Conservation (phyloP, 768 basidiomycete genomes). For the Hortiboletus campestris region DNA sequence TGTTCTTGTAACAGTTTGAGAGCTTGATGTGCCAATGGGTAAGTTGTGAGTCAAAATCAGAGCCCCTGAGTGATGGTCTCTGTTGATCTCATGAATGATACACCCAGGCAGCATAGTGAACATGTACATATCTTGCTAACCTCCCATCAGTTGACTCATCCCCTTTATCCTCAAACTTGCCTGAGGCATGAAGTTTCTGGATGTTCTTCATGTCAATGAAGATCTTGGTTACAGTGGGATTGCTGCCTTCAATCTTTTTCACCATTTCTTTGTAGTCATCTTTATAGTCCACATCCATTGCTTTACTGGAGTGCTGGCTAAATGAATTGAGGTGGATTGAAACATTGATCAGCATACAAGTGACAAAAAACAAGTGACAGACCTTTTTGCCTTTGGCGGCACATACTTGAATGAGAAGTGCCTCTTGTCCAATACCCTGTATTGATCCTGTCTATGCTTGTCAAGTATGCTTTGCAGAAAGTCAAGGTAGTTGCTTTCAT, state of each 20-base stretch:
- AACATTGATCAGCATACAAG: background rate
- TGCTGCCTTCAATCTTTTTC: slow-evolving; percentile 9
- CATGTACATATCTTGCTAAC: too few species aligned
- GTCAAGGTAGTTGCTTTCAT: background rate
- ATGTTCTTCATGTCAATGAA: slow-evolving; percentile 4
- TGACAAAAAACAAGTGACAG: background rate
- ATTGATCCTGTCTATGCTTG: slow-evolving; percentile 8
- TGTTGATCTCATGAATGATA: too few species aligned
- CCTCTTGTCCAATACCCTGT: slow-evolving; percentile 22
- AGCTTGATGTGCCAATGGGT: too few species aligned
- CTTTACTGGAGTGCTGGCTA: background rate
- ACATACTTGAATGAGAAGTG: slow-evolving; percentile 11
- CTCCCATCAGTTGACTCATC: too few species aligned
- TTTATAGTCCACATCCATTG: slow-evolving; percentile 8
- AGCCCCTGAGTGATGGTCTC: too few species aligned
- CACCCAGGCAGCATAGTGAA: too few species aligned
- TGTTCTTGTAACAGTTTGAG: too few species aligned
- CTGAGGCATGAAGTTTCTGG: too few species aligned
- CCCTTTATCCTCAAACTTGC: too few species aligned
- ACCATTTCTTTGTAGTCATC: slow-evolving; percentile 15
- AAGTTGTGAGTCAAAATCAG: too few species aligned
- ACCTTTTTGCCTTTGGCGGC: slow-evolving; percentile 1
- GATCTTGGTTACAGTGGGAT: background rate
- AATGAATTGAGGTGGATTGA: background rate
- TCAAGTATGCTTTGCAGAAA: slow-evolving; percentile 1